Evolutionary conservation across 2,329 filamentous ascomycete species (phyloP), one percentile per base, ranked within the genome.

Genomic region (Fusarium humuli): DNA sequence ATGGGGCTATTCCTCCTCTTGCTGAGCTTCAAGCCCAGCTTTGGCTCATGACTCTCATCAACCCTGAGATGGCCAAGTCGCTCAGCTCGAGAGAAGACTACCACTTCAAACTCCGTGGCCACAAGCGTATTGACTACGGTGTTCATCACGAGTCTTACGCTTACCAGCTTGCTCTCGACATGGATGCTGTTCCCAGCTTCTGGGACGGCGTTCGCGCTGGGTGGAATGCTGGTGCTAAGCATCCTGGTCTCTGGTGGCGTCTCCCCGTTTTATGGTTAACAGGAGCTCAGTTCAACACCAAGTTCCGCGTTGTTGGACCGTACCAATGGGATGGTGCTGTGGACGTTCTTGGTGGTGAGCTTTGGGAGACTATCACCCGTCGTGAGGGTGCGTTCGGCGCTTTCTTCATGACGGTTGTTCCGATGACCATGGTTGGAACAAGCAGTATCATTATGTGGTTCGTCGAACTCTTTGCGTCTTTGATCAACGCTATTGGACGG

Each of bases 21-120:
- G 46, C 46, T 12, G 46, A 48, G 14, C 46, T 48, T 12, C 46
- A 48, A 18, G 79, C 81, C 6, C 81, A 83, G 73, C 77, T 84
- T 84, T 81, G 80, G 73, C 82, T 23, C 4, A 48, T 48, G 46
- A 48, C 46, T 18, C 55, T 37, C n/a, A 40, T n/a, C 55, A 58
- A 34, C 13, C 52, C 52, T 25, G 52, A 47, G 6, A n/a, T 46
- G 22, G 27, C 6, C 4, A 48, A 20, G 25, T 32, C 46, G 4
- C 46, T 48, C 4, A 48, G 27, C 10, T 30, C 46, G 9, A 48
- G 46, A 9, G 46, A 48, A 14, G 46, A 48, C 9, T 48, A 48
- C 14, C 46, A 48, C 10, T 48, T 48, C 20, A 48, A 48, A 14
- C 46, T 48, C 11, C 46, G 30, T 2, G 46, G 46, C 1, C 46